Conservation (phyloP, 2,329 filamentous ascomycete genomes). For the Fusarium marasasianum region DNA sequence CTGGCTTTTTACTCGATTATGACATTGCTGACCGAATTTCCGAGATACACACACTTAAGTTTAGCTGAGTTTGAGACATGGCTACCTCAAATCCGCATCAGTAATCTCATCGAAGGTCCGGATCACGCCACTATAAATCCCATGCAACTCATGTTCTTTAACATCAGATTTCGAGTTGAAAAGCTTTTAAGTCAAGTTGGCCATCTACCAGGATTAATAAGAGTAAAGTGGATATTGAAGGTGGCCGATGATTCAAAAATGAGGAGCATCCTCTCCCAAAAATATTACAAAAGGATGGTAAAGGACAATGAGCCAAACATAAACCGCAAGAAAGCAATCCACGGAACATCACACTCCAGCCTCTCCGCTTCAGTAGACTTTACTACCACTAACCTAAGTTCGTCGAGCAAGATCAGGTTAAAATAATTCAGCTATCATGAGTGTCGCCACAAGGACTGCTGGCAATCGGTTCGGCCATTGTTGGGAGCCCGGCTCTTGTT, state of each 20-base stretch:
- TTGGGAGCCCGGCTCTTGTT: fast-evolving
- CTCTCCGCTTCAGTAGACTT: fast-evolving
- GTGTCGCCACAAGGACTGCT: background rate
- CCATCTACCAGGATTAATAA: background rate
- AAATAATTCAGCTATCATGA: background rate
- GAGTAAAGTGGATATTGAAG: background rate
- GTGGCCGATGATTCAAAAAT: too few relatives aligned
- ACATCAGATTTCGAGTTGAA: background rate
- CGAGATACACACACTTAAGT: background rate
- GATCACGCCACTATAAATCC: background rate
- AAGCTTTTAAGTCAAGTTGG: background rate
- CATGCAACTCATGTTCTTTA: background rate
- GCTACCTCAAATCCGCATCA: background rate
- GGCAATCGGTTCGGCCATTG: background rate
- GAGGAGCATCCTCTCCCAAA: background rate
- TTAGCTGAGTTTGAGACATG: background rate
- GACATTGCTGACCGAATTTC: fast-evolving
- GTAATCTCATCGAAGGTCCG: background rate
- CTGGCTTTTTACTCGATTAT: background rate
- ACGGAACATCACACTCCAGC: background rate
- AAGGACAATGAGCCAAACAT: background rate
- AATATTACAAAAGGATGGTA: background rate
- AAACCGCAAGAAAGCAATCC: background rate
- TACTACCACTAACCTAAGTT: fast-evolving
- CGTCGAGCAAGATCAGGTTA: fast-evolving